These are phyloP conservation scores for Eimeria brunetti DNA, from an alignment of 169 alveolate species.

Conservation along the genomic window DNA sequence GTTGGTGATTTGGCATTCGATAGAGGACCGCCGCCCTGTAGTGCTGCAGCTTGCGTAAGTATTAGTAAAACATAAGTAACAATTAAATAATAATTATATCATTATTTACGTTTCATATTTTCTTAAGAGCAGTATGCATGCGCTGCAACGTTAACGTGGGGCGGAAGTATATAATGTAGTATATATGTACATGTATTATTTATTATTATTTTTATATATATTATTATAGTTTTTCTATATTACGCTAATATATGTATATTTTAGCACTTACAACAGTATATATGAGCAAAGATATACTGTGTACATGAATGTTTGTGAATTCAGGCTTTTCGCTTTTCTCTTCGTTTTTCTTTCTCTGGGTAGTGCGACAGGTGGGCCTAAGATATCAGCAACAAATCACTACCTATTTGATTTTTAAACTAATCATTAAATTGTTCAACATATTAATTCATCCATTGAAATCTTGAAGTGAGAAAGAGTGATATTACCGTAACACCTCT, in stretches of 20 bases:
- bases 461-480: not conserved
- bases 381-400: not conserved
- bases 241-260: too few relatives aligned
- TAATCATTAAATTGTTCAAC: too few relatives aligned
- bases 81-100: too few relatives aligned
- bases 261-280: too few relatives aligned
- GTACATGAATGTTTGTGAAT: not conserved
- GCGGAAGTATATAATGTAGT: too few relatives aligned
- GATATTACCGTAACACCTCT: not conserved
- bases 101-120: too few relatives aligned
- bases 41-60: conserved; percentile 23
- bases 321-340: conserved; percentile 18
- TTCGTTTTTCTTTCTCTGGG: conserved; percentile 13
- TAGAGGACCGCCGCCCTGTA: conserved; percentile 31
- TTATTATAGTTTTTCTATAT: too few relatives aligned
- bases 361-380: conserved; percentile 1
- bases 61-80: too few relatives aligned
- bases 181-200: too few relatives aligned
- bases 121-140: not conserved
- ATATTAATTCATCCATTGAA: too few relatives aligned
- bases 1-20: conserved; percentile 34
- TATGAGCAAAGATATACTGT: not conserved
- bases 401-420: too few relatives aligned
- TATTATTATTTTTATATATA: too few relatives aligned
- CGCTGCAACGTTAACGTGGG: not conserved